Percentiles rank a stretch among this genome's conserved stretches.
Evolutionary conservation across 371 early-diverging fungal genomes (phyloP).

Genomic region (Parasitella parasitica): DNA sequence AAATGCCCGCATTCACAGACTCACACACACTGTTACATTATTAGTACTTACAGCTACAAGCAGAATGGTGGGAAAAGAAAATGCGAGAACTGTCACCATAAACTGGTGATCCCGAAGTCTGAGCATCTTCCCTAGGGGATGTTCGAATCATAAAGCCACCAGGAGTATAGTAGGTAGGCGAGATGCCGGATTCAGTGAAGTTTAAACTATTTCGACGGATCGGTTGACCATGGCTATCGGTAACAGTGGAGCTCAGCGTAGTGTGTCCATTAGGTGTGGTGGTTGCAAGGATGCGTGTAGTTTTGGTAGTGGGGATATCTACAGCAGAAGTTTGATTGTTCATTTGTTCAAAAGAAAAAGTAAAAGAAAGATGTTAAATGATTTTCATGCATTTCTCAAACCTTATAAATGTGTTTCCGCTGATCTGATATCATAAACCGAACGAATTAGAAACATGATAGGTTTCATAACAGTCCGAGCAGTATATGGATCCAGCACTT

Average conservation of each 20-base stretch:
- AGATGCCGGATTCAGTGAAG: conserved; percentile 9
- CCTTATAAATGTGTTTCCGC: background rate
- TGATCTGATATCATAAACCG: background rate
- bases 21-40: background rate
- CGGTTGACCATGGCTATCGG: background rate
- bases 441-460: background rate
- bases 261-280: conserved; percentile 11
- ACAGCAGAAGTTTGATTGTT: conserved; percentile 9
- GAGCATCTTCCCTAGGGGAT: background rate
- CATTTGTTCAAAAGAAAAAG: background rate
- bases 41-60: conserved; percentile 20
- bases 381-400: background rate
- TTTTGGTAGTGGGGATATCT: conserved; percentile 6
- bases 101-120: conserved; percentile 10
- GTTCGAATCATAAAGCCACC: conserved; percentile 1
- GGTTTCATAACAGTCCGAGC: too few relatives aligned
- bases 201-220: background rate
- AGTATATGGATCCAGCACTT: too few relatives aligned
- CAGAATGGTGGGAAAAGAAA: conserved; percentile 14
- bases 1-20: conserved; percentile 1
- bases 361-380: background rate
- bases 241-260: conserved; percentile 7
- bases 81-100: conserved; percentile 19
- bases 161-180: conserved; percentile 22
- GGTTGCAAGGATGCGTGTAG: conserved; percentile 3